Base-by-base conservation (phyloP, 768 basidiomycete species). In the Tricholoma terreum region DNA sequence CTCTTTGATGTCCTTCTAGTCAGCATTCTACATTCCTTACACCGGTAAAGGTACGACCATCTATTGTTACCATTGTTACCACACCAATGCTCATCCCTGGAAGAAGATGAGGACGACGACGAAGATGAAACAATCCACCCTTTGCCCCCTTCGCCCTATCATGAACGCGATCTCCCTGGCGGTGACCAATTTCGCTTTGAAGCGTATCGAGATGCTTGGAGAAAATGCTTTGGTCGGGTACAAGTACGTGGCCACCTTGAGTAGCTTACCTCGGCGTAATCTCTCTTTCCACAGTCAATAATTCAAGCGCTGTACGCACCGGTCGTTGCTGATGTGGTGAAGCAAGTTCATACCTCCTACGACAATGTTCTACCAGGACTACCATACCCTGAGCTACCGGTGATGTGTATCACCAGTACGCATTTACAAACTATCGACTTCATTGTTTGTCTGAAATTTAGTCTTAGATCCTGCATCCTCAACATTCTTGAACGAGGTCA, bases 381-480 rank as follows among this genome's bases (percentile, higher is more conserved):
- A n/a, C 85, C 86, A 0, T 80, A 79, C 49, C 60, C 75, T 4
- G 87, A 90, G 62, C 65, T 89, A 6, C 85, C 87, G 2, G 79
- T 84, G 5, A 73, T 87, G 50, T 74, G 79, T 0, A 73, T 89
- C 30, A 77, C 79, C 51, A 80, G 86, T 86, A 61, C 35, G 80
- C 61, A 19, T 21, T 33, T 11, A 27, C 22, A 4, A 8, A 27
- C 14, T 52, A 50, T 30, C 49, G 50, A 9, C 3, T 33, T 9
- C 34, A 27, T 8, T 33, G 14, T 12, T 34, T 17, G 15, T 24
- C 27, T 17, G 46, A 52, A 38, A 24, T 58, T 11, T 50, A 15
- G 30, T 38, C 21, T 7, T 57, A 78, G 82, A 80, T 54, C 73
- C 79, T 15, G 73, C 79, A 1, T 73, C 77, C 15, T 72, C 77